Evolutionary conservation across 108 stramenopile species (phyloP).

Genomic region (Nitzschia inconspicua): DNA sequence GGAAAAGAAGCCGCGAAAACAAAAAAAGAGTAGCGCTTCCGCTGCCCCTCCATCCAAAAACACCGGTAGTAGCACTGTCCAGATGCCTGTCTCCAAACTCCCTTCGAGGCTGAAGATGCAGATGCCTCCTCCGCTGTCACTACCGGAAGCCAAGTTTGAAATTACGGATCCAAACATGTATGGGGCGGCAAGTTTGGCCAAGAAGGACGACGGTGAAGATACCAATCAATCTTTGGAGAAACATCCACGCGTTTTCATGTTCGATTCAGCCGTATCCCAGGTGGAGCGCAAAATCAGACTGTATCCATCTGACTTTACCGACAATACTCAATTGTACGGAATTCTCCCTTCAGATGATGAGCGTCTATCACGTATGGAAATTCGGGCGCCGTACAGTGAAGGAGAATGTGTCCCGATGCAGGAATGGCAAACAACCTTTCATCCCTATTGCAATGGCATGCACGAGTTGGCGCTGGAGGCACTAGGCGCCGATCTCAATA

Average conservation of each 20-base stretch:
- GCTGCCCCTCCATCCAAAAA: too few relatives aligned
- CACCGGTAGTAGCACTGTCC: too few relatives aligned
- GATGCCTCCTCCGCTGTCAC: constrained; percentile 4
- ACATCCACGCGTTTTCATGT: constrained; percentile 21
- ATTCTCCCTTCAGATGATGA: constrained; percentile 56
- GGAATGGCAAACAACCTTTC: constrained; percentile 73
- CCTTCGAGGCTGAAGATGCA: neutral
- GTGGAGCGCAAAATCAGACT: constrained; percentile 15
- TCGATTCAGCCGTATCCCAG: constrained; percentile 2
- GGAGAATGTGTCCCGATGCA: constrained; percentile 79
- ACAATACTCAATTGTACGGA: constrained; percentile 65
- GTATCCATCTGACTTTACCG: constrained; percentile 55
- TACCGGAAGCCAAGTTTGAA: neutral
- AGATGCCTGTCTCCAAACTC: too few relatives aligned
- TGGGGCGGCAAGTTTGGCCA: neutral
- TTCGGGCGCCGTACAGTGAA: constrained; percentile 35
- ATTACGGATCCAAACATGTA: constrained; percentile 15
- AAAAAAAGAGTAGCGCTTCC: neutral
- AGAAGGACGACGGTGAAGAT: neutral
- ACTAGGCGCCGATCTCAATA: constrained; percentile 19
- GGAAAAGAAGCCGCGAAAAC: neutral
- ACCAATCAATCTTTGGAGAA: neutral
- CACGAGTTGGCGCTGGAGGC: constrained; percentile 42
- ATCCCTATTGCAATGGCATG: constrained; percentile 66
- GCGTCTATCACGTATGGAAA: constrained; percentile 47